Base-by-base conservation (phyloP, 139 green algal genomes). In the Dunaliella primolecta region DNA sequence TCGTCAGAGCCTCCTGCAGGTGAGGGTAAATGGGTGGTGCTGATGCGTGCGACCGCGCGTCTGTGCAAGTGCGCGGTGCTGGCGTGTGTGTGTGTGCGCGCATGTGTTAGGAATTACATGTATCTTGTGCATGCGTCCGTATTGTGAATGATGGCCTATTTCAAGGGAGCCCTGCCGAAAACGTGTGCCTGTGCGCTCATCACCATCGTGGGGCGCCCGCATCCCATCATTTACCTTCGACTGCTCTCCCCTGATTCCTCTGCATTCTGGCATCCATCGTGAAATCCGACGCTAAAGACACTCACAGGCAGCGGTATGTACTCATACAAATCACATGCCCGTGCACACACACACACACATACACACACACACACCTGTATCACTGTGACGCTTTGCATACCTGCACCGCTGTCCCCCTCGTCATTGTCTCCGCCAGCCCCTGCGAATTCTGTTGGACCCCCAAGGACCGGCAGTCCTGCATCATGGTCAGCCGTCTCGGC, bases 311-410 rank as follows among this genome's bases (percentile, higher is more conserved):
- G 46, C 46, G 7, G 7, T 64, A 64, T 25, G 46, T 64, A 15
- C 15, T 25, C 15, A 15, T 64, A 64, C 46, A 15, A 7, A 64
- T 64, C 7, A 64, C 46, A 64, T 64, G 46, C 46, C 7, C 7
- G 46, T 64, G 46, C 46, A 64, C n/a, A 78, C 72, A 33, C 72
- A 33, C 29, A 78, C 72, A 78, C 72, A 33, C 72, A 78, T 20
- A 78, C n/a, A 78, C 72, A 78, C 29, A 78, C n/a, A 78, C 72
- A 78, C n/a, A 15, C n/a, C n/a, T n/a, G n/a, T n/a, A n/a, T n/a
- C 46, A 64, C 46, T 7, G 46, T 7, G 7, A 64, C 46, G 46
- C 46, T 7, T 25, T 15, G 15, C 46, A 64, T 64, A 64, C 46
- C 46, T 64, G 46, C 46, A 64, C 15, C 46, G 46, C 46, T 64